Percentiles rank a stretch among this genome's conserved stretches.
Conservation (phyloP, 2,329 filamentous ascomycete genomes). For the Beauveria rudraprayagi region DNA sequence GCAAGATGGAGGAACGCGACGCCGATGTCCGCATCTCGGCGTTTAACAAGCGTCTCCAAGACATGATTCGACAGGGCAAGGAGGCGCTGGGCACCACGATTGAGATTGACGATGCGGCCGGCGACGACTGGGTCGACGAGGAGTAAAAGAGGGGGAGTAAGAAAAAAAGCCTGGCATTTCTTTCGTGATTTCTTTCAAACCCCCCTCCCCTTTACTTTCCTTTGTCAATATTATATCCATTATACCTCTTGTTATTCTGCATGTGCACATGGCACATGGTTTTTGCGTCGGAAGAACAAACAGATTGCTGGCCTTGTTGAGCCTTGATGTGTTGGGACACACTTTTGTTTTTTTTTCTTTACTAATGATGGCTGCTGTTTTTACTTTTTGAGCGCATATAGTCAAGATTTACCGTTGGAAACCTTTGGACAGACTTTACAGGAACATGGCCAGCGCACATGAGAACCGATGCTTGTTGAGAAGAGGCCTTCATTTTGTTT, state of each 20-base stretch:
- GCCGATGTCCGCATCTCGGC: constrained; percentile 71
- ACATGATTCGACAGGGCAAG: constrained; percentile 82
- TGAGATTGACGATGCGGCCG: constrained; percentile 47
- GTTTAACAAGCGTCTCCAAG: constrained; percentile 70
- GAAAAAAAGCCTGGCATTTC: neutral
- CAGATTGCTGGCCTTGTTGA: neutral
- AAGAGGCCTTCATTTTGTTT: neutral
- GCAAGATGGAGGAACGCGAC: constrained; percentile 65
- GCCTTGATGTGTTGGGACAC: neutral
- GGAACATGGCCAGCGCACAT: neutral
- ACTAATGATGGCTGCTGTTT: neutral
- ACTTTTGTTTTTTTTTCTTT: neutral
- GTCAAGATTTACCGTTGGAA: neutral
- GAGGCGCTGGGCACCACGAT: constrained; percentile 73
- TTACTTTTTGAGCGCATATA: neutral
- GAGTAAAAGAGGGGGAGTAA: constrained; percentile 11
- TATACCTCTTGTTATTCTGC: neutral
- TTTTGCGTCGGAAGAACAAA: neutral
- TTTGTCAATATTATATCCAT: neutral
- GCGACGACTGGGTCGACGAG: constrained; percentile 34
- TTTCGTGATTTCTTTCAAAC: neutral
- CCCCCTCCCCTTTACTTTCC: neutral
- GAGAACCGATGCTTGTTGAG: neutral
- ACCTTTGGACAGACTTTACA: neutral
- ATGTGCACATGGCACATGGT: neutral